phyloP scores from a whole-genome alignment of 2,329 filamentous ascomycete species.

The Phialophora chinensis region DNA sequence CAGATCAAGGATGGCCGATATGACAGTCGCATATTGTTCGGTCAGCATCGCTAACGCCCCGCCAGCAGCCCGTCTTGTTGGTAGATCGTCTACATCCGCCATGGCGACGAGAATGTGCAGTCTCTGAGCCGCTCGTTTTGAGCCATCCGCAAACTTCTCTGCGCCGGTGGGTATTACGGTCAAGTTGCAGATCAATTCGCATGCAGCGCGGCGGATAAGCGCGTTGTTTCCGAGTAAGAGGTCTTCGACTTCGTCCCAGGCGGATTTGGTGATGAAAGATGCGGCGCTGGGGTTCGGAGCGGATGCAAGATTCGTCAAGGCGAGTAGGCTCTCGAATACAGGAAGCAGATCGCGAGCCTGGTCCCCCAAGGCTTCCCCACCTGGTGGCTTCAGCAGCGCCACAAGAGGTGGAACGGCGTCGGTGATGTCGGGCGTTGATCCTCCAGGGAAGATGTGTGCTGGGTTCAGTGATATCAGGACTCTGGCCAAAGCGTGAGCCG shows the following conservation, averaged over 20 bases:
- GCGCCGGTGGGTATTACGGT: slow-evolving; percentile 54
- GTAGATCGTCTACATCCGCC: slow-evolving; percentile 80
- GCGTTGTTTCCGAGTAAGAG: slow-evolving; percentile 77
- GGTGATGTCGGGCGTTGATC: slow-evolving; percentile 72
- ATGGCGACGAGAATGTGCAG: slow-evolving; percentile 86
- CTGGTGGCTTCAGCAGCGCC: slow-evolving; percentile 67
- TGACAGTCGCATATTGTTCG: slow-evolving; percentile 71
- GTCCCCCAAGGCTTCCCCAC: slow-evolving; percentile 43
- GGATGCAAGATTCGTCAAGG: slow-evolving; percentile 91
- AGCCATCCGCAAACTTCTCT: slow-evolving; percentile 58
- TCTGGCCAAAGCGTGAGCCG: slow-evolving; percentile 80
- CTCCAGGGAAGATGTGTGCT: slow-evolving; percentile 78
- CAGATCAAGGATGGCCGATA: slow-evolving; percentile 66
- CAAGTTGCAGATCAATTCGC: slow-evolving; percentile 91
- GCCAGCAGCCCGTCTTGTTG: slow-evolving; percentile 81
- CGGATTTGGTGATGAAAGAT: slow-evolving; percentile 74
- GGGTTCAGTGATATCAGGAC: slow-evolving; percentile 88
- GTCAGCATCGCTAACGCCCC: slow-evolving; percentile 87
- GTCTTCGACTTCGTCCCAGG: slow-evolving; percentile 81
- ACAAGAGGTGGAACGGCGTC: slow-evolving; percentile 84
- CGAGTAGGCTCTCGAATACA: slow-evolving; percentile 87
- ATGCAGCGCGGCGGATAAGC: slow-evolving; percentile 79
- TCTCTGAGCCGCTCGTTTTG: slow-evolving; percentile 71
- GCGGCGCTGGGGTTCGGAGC: slow-evolving; percentile 55
- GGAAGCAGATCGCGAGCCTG: slow-evolving; percentile 78